These are phyloP conservation scores for Rhododendron henanense DNA, from an alignment of 148 eudicot genomes.

Conservation along the genomic window DNA sequence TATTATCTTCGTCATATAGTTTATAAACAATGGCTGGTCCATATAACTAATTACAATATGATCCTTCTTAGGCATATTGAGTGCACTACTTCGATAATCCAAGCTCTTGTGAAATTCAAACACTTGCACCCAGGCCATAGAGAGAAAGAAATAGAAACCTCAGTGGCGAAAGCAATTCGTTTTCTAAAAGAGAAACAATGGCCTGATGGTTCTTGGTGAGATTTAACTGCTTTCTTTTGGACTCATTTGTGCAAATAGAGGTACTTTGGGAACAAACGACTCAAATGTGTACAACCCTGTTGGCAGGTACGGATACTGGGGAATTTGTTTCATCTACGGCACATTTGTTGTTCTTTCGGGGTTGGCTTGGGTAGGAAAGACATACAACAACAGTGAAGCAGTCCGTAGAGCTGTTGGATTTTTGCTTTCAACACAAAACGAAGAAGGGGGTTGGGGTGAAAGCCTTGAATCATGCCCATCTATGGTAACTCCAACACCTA, in stretches of 20 bases:
- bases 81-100: slow-evolving; percentile 35
- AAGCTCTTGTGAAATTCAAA: slow-evolving; percentile 31
- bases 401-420: slow-evolving; percentile 35
- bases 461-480: slow-evolving; percentile 40
- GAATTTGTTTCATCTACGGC: slow-evolving; percentile 40
- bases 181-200: slow-evolving; percentile 33
- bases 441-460: slow-evolving; percentile 60
- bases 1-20: too few species aligned
- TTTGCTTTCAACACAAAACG: slow-evolving; percentile 31
- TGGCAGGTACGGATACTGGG: slow-evolving; percentile 54
- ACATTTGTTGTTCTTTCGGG: slow-evolving; percentile 40
- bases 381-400: slow-evolving; percentile 28
- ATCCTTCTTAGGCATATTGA: slow-evolving; percentile 31
- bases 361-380: slow-evolving; percentile 32
- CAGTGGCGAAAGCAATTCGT: slow-evolving; percentile 30
- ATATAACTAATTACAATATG: background rate
- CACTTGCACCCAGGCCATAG: slow-evolving; percentile 32
- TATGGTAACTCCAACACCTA: slow-evolving; percentile 14
- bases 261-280: background rate
- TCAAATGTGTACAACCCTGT: background rate
- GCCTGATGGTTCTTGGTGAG: slow-evolving; percentile 51
- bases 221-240: background rate
- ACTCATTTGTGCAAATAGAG: background rate
- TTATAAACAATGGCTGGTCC: too few species aligned
- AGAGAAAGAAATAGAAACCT: slow-evolving; percentile 34